These are phyloP conservation scores for Penicillium taxi DNA, from an alignment of 495 filamentous ascomycete species.

Conservation along the genomic window DNA sequence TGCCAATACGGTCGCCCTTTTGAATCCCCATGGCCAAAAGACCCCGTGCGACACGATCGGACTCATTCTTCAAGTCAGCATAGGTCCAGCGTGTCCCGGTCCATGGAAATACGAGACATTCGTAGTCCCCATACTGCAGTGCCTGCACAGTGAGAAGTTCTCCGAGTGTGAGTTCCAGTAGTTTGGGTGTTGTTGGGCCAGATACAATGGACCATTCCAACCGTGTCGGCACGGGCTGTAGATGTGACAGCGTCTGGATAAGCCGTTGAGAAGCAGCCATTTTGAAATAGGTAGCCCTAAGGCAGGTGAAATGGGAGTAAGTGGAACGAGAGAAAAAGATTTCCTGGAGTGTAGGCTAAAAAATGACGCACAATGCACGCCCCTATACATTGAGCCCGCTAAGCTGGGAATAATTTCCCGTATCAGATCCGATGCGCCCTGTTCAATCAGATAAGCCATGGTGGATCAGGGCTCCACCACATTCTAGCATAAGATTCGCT, in stretches of 20 bases:
- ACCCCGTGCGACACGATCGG: slow-evolving; percentile 49
- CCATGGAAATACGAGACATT: slow-evolving; percentile 59
- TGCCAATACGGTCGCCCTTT: slow-evolving; percentile 56
- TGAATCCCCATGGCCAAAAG: slow-evolving; percentile 52
- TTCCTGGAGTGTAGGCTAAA: too few species aligned
- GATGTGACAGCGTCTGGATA: slow-evolving; percentile 33
- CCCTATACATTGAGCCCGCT: slow-evolving; percentile 1
- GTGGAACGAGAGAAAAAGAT: neutral
- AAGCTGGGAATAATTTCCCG: slow-evolving; percentile 1
- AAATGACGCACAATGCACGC: slow-evolving; percentile 1
- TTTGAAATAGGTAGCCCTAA: neutral
- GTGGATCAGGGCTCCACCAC: too few species aligned
- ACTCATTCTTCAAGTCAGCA: slow-evolving; percentile 52
- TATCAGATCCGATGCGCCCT: slow-evolving; percentile 5
- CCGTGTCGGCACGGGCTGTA: slow-evolving; percentile 17
- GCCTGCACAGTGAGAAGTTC: slow-evolving; percentile 56
- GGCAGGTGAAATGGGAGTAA: neutral
- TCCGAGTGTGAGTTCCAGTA: slow-evolving; percentile 54
- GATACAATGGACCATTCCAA: slow-evolving; percentile 42
- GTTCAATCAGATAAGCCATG: slow-evolving; percentile 3
- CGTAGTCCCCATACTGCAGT: slow-evolving; percentile 48
- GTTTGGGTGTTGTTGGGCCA: slow-evolving; percentile 50
- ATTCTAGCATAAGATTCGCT: too few species aligned
- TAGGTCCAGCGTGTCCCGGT: slow-evolving; percentile 61
- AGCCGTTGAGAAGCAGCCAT: slow-evolving; percentile 30